Conservation (phyloP, 169 alveolate species). For the Babesia ovis region DNA sequence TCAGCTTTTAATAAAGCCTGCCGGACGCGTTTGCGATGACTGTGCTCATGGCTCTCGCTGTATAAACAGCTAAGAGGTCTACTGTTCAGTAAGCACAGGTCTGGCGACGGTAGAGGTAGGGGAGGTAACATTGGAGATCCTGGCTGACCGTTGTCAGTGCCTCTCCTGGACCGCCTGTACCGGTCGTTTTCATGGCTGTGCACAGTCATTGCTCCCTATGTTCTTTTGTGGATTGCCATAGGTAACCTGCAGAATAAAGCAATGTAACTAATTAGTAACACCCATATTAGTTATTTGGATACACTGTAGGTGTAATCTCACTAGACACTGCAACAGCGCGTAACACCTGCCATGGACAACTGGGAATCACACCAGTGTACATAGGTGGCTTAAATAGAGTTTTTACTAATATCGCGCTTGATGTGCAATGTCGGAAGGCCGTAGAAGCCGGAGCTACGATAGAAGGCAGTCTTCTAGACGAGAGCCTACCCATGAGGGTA, state of each 20-base stretch:
- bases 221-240: too few relatives aligned
- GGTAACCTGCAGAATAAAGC: too few relatives aligned
- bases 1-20: not conserved
- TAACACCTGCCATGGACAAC: too few relatives aligned
- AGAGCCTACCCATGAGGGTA: not conserved
- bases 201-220: not conserved
- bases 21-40: constrained; percentile 8
- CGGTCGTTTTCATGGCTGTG: not conserved
- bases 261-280: too few relatives aligned
- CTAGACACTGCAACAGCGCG: too few relatives aligned
- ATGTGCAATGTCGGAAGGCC: not conserved
- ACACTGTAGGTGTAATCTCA: too few relatives aligned
- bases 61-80: constrained; percentile 34
- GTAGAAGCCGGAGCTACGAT: constrained; percentile 1
- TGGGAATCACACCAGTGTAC: too few relatives aligned
- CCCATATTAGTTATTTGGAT: too few relatives aligned
- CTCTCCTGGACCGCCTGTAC: not conserved
- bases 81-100: constrained; percentile 16
- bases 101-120: constrained; percentile 35
- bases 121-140: constrained; percentile 4
- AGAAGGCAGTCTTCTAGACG: not conserved
- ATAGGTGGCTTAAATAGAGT: too few relatives aligned
- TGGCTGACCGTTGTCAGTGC: not conserved
- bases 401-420: too few relatives aligned
- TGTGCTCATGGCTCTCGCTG: constrained; percentile 9